Evolutionary conservation across 345 rosid genomes (phyloP).

Genomic region (Populus tremula): DNA sequence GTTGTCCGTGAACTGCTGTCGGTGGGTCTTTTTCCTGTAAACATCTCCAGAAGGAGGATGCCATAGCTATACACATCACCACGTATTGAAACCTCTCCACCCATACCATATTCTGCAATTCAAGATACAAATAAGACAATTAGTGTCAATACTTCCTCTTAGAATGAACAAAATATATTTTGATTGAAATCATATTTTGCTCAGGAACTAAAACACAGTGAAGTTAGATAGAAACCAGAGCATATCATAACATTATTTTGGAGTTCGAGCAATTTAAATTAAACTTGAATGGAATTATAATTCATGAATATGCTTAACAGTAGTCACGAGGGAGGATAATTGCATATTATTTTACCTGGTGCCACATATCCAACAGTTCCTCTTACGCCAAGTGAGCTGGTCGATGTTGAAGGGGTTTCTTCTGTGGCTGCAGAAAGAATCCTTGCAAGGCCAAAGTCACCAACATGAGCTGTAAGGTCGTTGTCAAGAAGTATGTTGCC

Average conservation of each 20-base stretch:
- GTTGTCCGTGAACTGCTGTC: not conserved
- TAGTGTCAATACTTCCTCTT: not conserved
- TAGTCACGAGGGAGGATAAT: not conserved
- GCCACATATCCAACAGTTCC: slow-evolving; percentile 27
- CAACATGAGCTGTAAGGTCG: slow-evolving; percentile 11
- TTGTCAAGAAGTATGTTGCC: slow-evolving; percentile 22
- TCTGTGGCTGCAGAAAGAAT: not conserved
- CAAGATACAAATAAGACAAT: not conserved
- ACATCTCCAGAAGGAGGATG: slow-evolving; percentile 14
- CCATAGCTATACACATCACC: slow-evolving; percentile 21
- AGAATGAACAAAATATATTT: too few relatives aligned
- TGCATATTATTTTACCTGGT: slow-evolving; percentile 6
- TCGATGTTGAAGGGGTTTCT: not conserved
- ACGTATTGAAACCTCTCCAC: not conserved
- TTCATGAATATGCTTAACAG: too few relatives aligned
- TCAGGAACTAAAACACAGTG: too few relatives aligned
- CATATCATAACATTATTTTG: too few relatives aligned
- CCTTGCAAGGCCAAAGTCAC: slow-evolving; percentile 22
- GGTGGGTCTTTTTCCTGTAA: not conserved
- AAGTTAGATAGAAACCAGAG: too few relatives aligned
- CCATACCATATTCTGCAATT: slow-evolving; percentile 14
- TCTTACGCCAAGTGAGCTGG: slow-evolving; percentile 6
- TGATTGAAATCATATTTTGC: too few relatives aligned
- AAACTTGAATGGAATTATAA: too few relatives aligned
- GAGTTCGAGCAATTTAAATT: too few relatives aligned